Evolutionary conservation across 2,329 filamentous ascomycete species (phyloP).

Genomic region (Sporothrix inflata): DNA sequence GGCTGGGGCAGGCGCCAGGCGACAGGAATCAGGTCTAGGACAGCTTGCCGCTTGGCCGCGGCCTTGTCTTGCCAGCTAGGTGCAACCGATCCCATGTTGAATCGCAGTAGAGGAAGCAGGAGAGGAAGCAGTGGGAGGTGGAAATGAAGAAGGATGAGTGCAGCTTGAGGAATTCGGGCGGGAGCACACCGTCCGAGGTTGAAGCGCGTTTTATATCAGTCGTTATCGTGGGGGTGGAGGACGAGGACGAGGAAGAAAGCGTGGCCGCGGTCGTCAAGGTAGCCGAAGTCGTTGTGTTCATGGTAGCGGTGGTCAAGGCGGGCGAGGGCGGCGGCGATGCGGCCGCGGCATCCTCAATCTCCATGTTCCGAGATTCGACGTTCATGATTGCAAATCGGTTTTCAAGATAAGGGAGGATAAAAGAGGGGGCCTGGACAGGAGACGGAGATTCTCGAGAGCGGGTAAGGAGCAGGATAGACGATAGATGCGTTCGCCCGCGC

Average conservation of each 20-base stretch:
- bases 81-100: slow-evolving; percentile 25
- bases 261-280: neutral
- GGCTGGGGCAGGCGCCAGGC: slow-evolving; percentile 25
- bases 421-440: neutral
- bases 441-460: neutral
- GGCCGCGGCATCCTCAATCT: neutral
- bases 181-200: neutral
- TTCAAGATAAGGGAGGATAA: neutral
- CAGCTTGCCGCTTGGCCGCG: slow-evolving; percentile 26
- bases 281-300: neutral
- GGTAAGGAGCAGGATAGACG: neutral
- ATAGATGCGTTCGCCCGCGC: neutral
- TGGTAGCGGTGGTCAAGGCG: neutral
- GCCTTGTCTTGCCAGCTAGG: slow-evolving; percentile 27
- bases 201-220: slow-evolving; percentile 15
- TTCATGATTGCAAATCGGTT: neutral
- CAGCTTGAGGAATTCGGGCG: slow-evolving; percentile 2
- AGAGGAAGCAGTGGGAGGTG: neutral
- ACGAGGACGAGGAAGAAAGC: neutral
- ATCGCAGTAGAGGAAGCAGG: slow-evolving; percentile 5
- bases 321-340: neutral
- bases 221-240: neutral
- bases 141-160: neutral
- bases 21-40: slow-evolving; percentile 26
- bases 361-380: neutral